Base-by-base conservation (phyloP, 164 flowering plant genomes). In the Umbilicus rupestris region DNA sequence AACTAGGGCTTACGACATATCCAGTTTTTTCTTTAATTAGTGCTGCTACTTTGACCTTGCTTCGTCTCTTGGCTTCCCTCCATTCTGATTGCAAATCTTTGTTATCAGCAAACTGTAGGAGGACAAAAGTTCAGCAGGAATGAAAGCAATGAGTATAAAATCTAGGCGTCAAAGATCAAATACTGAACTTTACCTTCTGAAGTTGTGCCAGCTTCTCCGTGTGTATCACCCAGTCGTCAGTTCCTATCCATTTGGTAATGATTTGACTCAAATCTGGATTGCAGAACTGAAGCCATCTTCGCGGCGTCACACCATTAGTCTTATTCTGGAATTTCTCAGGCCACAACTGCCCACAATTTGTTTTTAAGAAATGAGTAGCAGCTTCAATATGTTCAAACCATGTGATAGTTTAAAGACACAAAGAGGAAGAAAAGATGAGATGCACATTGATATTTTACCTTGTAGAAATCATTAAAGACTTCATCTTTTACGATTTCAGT, bases 261-360 rank as follows among this genome's bases (percentile, higher is more conserved):
- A 86, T 81, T 57, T 73, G 64, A 76, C 98, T 90, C 42, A 93
- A 72, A 68, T 74, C 79, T 62, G 97, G 91, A 78, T 90, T 93
- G 80, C 97, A 93, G 73, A 87, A 90, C 11, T 72, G 79, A 69
- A 93, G 86, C 98, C 98, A 90, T 78, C 98, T 82, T 73, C 98
- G 84, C 28, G 98, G 97, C 62, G 98, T 93, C 68, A 90, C 97
- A 26, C 98, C 97, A 81, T 90, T 93, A 62, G 98, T 93, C 73
- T 93, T 93, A 67, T 90, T 93, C 72, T 93, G 98, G 74, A 93
- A 93, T 69, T 93, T 93, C 67, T 83, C 83, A 63, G 97, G 96
- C 97, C 97, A 93, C 74, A 93, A 65, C 98, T 94, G 88, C 76
- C 73, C 78, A 64, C 24, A 52, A 26, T 9, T 20, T 8, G 6